These are phyloP conservation scores for Astrothelium subdiscretum DNA, from an alignment of 495 filamentous ascomycete species.

Conservation along the genomic window DNA sequence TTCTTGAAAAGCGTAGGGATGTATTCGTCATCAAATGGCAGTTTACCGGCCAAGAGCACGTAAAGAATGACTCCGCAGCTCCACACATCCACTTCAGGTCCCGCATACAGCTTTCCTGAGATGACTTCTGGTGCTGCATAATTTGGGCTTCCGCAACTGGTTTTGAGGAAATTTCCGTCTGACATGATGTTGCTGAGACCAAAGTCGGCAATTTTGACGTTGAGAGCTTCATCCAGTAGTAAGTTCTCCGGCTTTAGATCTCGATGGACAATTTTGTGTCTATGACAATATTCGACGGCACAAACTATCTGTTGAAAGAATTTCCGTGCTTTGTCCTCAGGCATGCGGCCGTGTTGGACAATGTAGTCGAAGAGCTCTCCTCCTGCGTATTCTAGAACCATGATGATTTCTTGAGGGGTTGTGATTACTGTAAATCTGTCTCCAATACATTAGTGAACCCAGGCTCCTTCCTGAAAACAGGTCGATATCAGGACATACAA, in stretches of 20 bases:
- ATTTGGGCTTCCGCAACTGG: slow-evolving; percentile 94
- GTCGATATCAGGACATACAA: slow-evolving; percentile 45
- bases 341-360: slow-evolving; percentile 77
- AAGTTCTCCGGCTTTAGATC: slow-evolving; percentile 97
- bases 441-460: slow-evolving; percentile 10
- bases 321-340: slow-evolving; percentile 77
- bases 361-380: slow-evolving; percentile 97
- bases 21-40: slow-evolving; percentile 97
- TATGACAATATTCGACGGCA: slow-evolving; percentile 96
- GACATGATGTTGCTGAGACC: slow-evolving; percentile 99
- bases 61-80: slow-evolving; percentile 98
- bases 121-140: slow-evolving; percentile 98
- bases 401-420: slow-evolving; percentile 84
- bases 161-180: slow-evolving; percentile 97
- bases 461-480: neutral
- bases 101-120: slow-evolving; percentile 92
- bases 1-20: slow-evolving; percentile 79
- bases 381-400: slow-evolving; percentile 96
- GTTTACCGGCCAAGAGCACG: slow-evolving; percentile 77
- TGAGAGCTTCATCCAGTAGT: slow-evolving; percentile 81
- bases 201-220: slow-evolving; percentile 98
- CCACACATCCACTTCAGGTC: slow-evolving; percentile 98
- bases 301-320: slow-evolving; percentile 99
- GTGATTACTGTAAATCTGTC: slow-evolving; percentile 90
- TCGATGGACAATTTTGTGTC: slow-evolving; percentile 96